Base-by-base conservation (phyloP, 1,284 basidiomycete species). In the Takashimella koratensis region DNA sequence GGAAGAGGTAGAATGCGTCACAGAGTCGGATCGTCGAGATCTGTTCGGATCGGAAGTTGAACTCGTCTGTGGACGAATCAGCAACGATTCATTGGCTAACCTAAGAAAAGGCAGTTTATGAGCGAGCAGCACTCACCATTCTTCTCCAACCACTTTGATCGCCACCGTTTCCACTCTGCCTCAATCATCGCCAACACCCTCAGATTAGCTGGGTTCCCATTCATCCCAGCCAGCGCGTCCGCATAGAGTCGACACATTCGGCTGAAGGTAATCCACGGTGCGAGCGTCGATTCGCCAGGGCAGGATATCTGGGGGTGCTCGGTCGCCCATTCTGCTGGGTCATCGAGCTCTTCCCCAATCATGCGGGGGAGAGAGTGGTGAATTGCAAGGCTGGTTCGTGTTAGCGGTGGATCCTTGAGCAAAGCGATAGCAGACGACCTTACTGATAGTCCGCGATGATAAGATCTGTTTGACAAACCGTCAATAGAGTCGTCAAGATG, bases 281-380 rank as follows among this genome's bases (percentile, higher is more conserved):
- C 63, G 4, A 72, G 56, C 45, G 66, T 59, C 3, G 64, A 55
- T 47, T 72, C 70, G 2, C 65, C 63, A 11, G 61, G 62, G 20
- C 61, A 64, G 4, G 59, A 57, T 2, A 65, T 51, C 40, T 66
- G 60, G 1, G 67, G 63, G 47, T 71, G 68, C 19, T 69, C 68
- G 3, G 52, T 47, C 11, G 65, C 56, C 67, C 67, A 71, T 24
- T 62, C 58, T 6, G 45, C 43, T 16, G 65, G 60, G 49, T 65
- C 60, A 16, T 57, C 58, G 4, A 59, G 47, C 25, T 66, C 66
- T 23, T 59, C 54, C 23, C 49, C 49, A 51, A 66, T 59, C 63
- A 66, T 66, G 4, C 57, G 55, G 6, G 64, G 62, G 3, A 63
- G 59, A 39, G 57, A 59, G 49, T 65, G 61, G 44, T 65, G 59